phyloP scores from a whole-genome alignment of 1,284 basidiomycete species.

The Sanghuangporus sanghuang region DNA sequence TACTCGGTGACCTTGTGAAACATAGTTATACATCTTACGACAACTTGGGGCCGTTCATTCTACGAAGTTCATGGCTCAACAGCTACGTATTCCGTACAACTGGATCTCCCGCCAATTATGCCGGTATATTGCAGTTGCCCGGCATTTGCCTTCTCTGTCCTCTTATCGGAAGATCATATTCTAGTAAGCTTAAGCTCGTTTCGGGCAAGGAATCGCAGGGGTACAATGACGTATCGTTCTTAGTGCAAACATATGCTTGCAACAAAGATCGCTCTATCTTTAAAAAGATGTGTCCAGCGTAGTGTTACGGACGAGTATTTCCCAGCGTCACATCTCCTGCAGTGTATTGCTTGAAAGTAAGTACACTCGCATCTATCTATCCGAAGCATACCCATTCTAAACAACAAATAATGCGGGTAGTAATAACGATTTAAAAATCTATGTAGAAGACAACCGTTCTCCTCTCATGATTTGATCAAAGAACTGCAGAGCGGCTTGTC shows the following conservation, averaged over 20 bases:
- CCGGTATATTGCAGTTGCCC: constrained; percentile 70
- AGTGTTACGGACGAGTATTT: constrained; percentile 27
- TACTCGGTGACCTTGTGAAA: neutral
- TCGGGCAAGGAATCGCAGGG: neutral
- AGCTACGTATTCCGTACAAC: constrained; percentile 55
- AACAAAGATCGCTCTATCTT: constrained; percentile 47
- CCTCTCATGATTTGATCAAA: constrained; percentile 28
- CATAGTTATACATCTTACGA: constrained; percentile 57
- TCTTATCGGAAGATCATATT: constrained; percentile 52
- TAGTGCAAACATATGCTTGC: constrained; percentile 81
- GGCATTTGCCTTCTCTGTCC: constrained; percentile 58
- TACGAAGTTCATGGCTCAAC: constrained; percentile 66
- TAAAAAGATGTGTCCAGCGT: constrained; percentile 47
- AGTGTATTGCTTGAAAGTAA: neutral
- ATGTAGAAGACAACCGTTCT: constrained; percentile 11
- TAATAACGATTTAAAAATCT: neutral
- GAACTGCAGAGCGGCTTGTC: constrained; percentile 28
- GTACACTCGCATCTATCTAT: too few species aligned
- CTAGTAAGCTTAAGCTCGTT: constrained; percentile 43
- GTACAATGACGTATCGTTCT: neutral
- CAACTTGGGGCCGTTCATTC: constrained; percentile 49
- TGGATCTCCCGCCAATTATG: constrained; percentile 38
- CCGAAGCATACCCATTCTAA: too few species aligned
- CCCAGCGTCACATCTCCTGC: neutral
- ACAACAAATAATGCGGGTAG: too few species aligned